phyloP scores from a whole-genome alignment of 1,139 yeast genomes.

The Scheffersomyces stambukii region DNA sequence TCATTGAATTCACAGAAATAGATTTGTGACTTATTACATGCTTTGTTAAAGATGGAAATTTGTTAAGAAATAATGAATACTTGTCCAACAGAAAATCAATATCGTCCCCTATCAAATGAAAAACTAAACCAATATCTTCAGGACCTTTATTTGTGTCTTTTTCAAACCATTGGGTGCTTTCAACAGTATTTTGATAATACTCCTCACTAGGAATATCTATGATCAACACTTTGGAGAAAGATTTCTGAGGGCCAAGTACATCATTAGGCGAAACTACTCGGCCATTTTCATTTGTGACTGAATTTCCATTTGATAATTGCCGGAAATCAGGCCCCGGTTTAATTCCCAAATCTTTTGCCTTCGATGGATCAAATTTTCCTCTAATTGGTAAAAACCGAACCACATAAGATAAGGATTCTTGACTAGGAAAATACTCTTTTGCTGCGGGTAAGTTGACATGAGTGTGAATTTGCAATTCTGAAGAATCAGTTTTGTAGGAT shows the following conservation, averaged over 20 bases:
- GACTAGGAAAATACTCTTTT: slow-evolving; percentile 15
- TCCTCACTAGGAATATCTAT: slow-evolving; percentile 65
- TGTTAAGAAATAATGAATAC: slow-evolving; percentile 42
- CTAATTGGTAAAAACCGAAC: slow-evolving; percentile 63
- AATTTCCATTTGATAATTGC: slow-evolving; percentile 54
- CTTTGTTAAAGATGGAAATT: slow-evolving; percentile 45
- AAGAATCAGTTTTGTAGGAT: slow-evolving; percentile 38
- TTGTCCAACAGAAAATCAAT: slow-evolving; percentile 47
- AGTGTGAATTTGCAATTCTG: slow-evolving; percentile 40
- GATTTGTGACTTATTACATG: slow-evolving; percentile 71
- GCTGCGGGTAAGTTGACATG: slow-evolving; percentile 34
- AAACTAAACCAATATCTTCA: slow-evolving; percentile 50
- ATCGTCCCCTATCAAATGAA: slow-evolving; percentile 69
- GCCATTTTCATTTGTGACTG: slow-evolving; percentile 60
- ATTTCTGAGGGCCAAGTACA: slow-evolving; percentile 62
- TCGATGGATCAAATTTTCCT: slow-evolving; percentile 69
- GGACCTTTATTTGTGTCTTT: slow-evolving; percentile 23
- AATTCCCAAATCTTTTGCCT: slow-evolving; percentile 67
- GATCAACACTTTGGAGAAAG: slow-evolving; percentile 58
- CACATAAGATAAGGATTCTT: slow-evolving; percentile 50
- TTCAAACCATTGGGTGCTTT: slow-evolving; percentile 24
- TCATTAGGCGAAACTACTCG: slow-evolving; percentile 59
- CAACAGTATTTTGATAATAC: slow-evolving; percentile 46
- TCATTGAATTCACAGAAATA: slow-evolving; percentile 58
- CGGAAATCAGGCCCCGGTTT: slow-evolving; percentile 61